phyloP scores from a whole-genome alignment of 2,329 filamentous ascomycete genomes.

The Intubia oerlemansii region DNA sequence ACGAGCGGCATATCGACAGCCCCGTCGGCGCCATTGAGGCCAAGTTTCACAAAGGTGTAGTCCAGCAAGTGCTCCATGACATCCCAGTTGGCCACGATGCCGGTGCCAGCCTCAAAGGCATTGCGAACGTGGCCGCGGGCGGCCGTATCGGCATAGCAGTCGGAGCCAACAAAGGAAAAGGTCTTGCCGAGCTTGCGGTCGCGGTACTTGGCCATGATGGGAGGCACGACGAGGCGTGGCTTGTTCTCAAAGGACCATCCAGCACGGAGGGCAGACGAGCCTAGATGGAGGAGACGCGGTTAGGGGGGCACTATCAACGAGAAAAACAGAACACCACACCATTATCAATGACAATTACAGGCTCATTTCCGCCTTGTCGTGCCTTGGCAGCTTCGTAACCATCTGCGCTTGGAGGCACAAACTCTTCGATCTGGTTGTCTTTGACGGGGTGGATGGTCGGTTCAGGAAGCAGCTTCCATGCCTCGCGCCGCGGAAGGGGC shows the following conservation, averaged over 20 bases:
- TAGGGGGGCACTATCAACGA: neutral
- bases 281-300: no score
- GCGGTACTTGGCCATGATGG: constrained; percentile 85
- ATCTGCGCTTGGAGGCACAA: constrained; percentile 32
- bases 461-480: constrained; percentile 25
- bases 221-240: constrained; percentile 65
- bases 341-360: constrained; percentile 95
- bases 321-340: no score
- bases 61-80: constrained; percentile 89
- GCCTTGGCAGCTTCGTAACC: constrained; percentile 49
- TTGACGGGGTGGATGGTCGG: constrained; percentile 37
- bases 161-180: constrained; percentile 77
- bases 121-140: constrained; percentile 77
- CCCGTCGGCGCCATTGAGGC: constrained; percentile 55
- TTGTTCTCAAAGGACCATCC: constrained; percentile 84
- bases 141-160: constrained; percentile 88
- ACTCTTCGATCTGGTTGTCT: constrained; percentile 38
- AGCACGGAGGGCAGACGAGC: constrained; percentile 72
- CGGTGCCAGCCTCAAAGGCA: constrained; percentile 76
- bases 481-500: constrained; percentile 17
- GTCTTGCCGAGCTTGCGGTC: constrained; percentile 85
- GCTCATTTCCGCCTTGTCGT: constrained; percentile 30
- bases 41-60: constrained; percentile 86
- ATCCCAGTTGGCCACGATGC: constrained; percentile 93
- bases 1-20: constrained; percentile 70